Base-by-base conservation (phyloP, 805 yeast genomes). In the Saturnispora quitensis region DNA sequence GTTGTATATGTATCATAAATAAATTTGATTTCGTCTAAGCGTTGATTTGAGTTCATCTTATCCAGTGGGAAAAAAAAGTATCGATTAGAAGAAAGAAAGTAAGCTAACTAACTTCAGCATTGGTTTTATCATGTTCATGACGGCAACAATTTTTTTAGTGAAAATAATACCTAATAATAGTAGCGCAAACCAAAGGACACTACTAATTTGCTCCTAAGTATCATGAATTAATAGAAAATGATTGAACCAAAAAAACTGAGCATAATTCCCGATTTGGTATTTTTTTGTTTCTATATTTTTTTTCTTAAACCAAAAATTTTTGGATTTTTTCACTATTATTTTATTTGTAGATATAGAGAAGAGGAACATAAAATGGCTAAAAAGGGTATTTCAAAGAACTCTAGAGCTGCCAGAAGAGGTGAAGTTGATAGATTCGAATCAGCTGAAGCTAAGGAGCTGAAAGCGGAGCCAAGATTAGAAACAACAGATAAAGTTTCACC, bases 381-480 rank as follows among this genome's bases (percentile, higher is more conserved):
- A 34, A 53, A 49, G 18, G 52, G 50, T 27, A 76, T 81, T 27
- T 82, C 88, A 18, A 83, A 82, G 57, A 81, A 76, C 55, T 82
- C 89, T 43, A 76, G 93, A 69, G 89, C 89, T 2, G 90, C 93
- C 2, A 80, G 90, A 68, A 73, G 89, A 63, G 84, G 83, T 6
- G 77, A 74, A 53, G 73, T 69, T 18, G 71, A 75, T 1, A 68
- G 59, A 4, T 53, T 60, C 3, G 48, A 47, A 18, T 50, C 50
- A 27, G 28, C 56, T 5, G 78, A 75, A 59, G 75, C 76, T 9
- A 76, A 73, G 56, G 72, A 74, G 7, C 68, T 85, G 34, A 69
- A 72, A 24, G 64, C 69, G 12, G 65, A 84, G 18, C 84, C 88
- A 46, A 77, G 85, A 64, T 72, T 75, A 12, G 82, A 80, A 55